Evolutionary conservation across 2,329 filamentous ascomycete species (phyloP).

Genomic region (Microsporum canis): DNA sequence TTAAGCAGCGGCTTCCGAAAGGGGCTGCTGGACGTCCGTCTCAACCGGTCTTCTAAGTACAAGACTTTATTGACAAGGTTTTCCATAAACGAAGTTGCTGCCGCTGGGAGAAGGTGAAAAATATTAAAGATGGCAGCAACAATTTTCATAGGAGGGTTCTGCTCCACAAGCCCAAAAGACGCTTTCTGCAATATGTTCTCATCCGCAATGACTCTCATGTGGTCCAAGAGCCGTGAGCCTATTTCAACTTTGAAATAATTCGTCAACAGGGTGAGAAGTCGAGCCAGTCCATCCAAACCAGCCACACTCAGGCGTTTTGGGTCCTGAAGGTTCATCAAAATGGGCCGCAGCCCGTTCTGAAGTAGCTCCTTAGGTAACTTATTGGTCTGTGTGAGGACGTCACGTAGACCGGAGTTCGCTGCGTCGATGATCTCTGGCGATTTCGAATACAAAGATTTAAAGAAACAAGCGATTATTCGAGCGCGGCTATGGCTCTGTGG

Average conservation of each 20-base stretch:
- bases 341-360: conserved; percentile 84
- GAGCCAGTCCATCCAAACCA: conserved; percentile 80
- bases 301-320: conserved; percentile 79
- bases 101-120: conserved; percentile 86
- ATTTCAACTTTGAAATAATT: conserved; percentile 99
- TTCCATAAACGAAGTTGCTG: conserved; percentile 83
- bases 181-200: conserved; percentile 69
- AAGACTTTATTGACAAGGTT: conserved; percentile 82
- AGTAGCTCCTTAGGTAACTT: conserved; percentile 92
- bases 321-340: conserved; percentile 93
- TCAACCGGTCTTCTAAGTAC: conserved; percentile 70
- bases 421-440: conserved; percentile 87
- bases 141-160: conserved; percentile 85
- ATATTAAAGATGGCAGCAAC: conserved; percentile 92
- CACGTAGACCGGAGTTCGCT: conserved; percentile 79
- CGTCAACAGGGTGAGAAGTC: conserved; percentile 78
- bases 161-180: conserved; percentile 89
- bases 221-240: conserved; percentile 80
- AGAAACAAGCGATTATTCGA: conserved; percentile 85
- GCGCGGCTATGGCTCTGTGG: conserved; percentile 52
- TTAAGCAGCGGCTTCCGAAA: conserved; percentile 84
- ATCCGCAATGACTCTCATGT: conserved; percentile 84
- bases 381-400: conserved; percentile 74
- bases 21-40: conserved; percentile 79
- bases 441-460: conserved; percentile 92